Evolutionary conservation across 768 basidiomycete species (phyloP).

Genomic region (Boletus sensibilis): DNA sequence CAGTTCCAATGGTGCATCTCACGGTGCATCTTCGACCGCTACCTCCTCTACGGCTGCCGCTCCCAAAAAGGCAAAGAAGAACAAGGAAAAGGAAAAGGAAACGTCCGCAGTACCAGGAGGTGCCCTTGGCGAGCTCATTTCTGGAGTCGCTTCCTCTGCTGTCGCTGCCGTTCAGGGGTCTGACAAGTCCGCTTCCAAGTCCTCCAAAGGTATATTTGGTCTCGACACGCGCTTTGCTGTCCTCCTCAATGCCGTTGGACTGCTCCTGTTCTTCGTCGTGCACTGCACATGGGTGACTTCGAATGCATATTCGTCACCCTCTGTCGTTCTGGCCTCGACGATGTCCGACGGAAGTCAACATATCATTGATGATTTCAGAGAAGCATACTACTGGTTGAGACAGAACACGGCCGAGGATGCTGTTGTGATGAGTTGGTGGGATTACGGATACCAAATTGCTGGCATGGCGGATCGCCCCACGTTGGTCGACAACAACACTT

Average conservation of each 20-base stretch:
- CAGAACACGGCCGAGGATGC: conserved; percentile 92
- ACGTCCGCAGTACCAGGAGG: conserved; percentile 37
- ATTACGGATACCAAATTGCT: conserved; percentile 99
- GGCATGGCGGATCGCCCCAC: conserved; percentile 98
- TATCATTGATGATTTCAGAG: conserved; percentile 98
- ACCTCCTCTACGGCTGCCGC: conserved; percentile 31
- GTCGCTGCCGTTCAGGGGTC: conserved; percentile 24
- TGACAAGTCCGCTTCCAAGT: conserved; percentile 7
- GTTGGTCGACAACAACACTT: conserved; percentile 97
- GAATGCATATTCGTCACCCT: conserved; percentile 94
- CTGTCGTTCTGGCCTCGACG: conserved; percentile 85
- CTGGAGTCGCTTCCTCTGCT: conserved; percentile 38
- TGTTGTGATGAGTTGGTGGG: conserved; percentile 99
- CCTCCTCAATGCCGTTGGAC: conserved; percentile 66
- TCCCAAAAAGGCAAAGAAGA: conserved; percentile 51
- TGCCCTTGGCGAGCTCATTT: conserved; percentile 42
- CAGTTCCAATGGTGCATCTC: conserved; percentile 19
- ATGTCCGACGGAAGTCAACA: conserved; percentile 83
- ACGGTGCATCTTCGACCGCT: conserved; percentile 24
- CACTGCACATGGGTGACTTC: conserved; percentile 98
- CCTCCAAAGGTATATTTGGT: conserved; percentile 70
- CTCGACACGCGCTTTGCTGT: conserved; percentile 80
- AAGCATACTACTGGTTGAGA: conserved; percentile 98
- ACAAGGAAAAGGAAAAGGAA: conserved; percentile 56
- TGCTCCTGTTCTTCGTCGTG: conserved; percentile 88